Conservation (phyloP, 2,329 filamentous ascomycete species). For the Fusarium austroafricanum region DNA sequence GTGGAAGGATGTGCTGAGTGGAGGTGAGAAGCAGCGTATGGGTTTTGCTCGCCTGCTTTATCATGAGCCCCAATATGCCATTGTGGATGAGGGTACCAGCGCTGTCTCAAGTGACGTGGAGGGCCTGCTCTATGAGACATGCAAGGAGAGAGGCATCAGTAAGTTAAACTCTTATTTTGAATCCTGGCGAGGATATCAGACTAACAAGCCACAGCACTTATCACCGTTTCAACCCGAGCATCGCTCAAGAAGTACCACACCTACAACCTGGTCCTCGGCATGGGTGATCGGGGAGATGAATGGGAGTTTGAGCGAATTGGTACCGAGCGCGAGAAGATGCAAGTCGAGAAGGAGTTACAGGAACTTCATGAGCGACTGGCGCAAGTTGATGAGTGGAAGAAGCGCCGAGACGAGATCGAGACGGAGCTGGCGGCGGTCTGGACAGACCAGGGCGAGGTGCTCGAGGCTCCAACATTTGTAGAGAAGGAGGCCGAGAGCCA, state of each 20-base stretch:
- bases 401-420: constrained; percentile 83
- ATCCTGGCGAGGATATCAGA: background rate
- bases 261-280: constrained; percentile 86
- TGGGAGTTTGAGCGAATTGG: constrained; percentile 97
- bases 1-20: constrained; percentile 98
- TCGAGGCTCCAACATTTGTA: constrained; percentile 61
- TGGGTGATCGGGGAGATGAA: constrained; percentile 82
- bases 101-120: constrained; percentile 96
- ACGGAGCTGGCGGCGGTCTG: constrained; percentile 76
- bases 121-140: constrained; percentile 89
- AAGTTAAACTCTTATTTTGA: constrained; percentile 54
- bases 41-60: constrained; percentile 91
- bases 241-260: constrained; percentile 97
- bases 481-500: constrained; percentile 30
- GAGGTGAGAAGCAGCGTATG: constrained; percentile 97
- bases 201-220: constrained; percentile 70
- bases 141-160: constrained; percentile 95
- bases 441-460: constrained; percentile 63
- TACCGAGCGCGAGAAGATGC: constrained; percentile 91
- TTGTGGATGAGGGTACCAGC: constrained; percentile 95
- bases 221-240: constrained; percentile 94
- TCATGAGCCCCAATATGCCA: constrained; percentile 93
- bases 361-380: constrained; percentile 83
- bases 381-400: constrained; percentile 87
- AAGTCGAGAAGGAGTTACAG: constrained; percentile 89